Evolutionary conservation across 1,139 yeast species (phyloP).

Genomic region (Keqinozyma sinolaborantium): DNA sequence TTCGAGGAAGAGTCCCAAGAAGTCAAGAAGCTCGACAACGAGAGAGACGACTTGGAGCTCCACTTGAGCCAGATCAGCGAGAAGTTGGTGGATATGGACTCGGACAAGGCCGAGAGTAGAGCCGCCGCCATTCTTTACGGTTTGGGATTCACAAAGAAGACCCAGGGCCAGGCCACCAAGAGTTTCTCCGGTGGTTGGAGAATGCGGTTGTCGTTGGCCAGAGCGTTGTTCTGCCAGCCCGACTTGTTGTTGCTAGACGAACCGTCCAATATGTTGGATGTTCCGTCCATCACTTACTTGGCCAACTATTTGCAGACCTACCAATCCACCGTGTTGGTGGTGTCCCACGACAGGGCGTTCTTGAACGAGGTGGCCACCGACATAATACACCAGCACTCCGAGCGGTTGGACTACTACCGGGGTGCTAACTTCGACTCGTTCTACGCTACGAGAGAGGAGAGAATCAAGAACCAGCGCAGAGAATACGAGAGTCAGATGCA

Average conservation of each 20-base stretch:
- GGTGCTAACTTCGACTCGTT: slow-evolving; percentile 92
- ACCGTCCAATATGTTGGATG: slow-evolving; percentile 99
- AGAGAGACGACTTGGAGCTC: slow-evolving; percentile 78
- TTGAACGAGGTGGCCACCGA: slow-evolving; percentile 97
- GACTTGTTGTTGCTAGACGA: slow-evolving; percentile 91
- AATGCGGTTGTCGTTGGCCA: slow-evolving; percentile 96
- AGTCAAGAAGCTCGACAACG: slow-evolving; percentile 78
- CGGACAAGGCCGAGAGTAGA: slow-evolving; percentile 95
- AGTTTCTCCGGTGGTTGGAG: slow-evolving; percentile 99
- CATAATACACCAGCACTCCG: slow-evolving; percentile 95
- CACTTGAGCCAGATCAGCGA: slow-evolving; percentile 77
- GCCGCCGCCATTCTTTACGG: slow-evolving; percentile 95
- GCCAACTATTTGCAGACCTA: slow-evolving; percentile 87
- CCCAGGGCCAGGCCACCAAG: slow-evolving; percentile 80
- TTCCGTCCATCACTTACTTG: slow-evolving; percentile 92
- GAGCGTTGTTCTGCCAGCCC: slow-evolving; percentile 96
- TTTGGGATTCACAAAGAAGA: slow-evolving; percentile 85
- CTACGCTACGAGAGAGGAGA: slow-evolving; percentile 91
- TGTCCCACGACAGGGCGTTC: slow-evolving; percentile 96
- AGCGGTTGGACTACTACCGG: slow-evolving; percentile 91
- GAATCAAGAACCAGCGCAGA: slow-evolving; percentile 87
- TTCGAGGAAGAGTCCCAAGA: slow-evolving; percentile 84
- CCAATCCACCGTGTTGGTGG: slow-evolving; percentile 90
- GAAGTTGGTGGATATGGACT: slow-evolving; percentile 86
- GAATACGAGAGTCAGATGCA: slow-evolving; percentile 98